Percentiles rank a stretch among this genome's conserved stretches.
Evolutionary conservation across 2,329 filamentous ascomycete genomes (phyloP).

Genomic region (Emmonsiellopsis sp.): DNA sequence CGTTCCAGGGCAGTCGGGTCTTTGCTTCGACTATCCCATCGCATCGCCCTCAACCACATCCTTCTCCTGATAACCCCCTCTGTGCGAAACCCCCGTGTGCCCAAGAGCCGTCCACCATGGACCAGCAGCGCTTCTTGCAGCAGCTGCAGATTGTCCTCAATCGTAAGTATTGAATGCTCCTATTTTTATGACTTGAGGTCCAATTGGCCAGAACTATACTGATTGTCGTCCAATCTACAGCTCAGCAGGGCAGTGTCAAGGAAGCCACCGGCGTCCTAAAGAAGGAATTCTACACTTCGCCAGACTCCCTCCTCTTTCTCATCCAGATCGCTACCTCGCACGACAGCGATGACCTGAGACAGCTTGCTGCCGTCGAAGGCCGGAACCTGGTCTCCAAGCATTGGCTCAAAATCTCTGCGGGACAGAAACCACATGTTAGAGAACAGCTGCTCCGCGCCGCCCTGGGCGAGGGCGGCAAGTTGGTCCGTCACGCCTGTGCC

Average conservation of each 20-base stretch:
- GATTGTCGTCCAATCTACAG: conserved; percentile 38
- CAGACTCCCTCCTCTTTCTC: conserved; percentile 74
- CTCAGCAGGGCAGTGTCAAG: conserved; percentile 84
- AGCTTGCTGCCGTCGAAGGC: conserved; percentile 86
- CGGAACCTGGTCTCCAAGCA: conserved; percentile 74
- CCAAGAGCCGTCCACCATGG: conserved; percentile 45
- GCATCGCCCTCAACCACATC: not conserved
- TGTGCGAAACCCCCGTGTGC: not conserved
- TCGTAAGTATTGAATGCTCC: conserved; percentile 50
- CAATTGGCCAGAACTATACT: conserved; percentile 1
- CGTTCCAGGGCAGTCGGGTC: not conserved
- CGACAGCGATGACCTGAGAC: conserved; percentile 61
- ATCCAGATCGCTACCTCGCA: conserved; percentile 82
- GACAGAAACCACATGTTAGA: conserved; percentile 72
- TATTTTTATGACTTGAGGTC: conserved; percentile 1
- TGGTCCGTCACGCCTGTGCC: conserved; percentile 77
- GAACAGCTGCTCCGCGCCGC: conserved; percentile 76
- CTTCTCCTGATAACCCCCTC: not conserved
- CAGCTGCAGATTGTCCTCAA: conserved; percentile 81
- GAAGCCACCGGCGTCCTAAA: conserved; percentile 81
- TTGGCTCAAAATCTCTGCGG: conserved; percentile 65
- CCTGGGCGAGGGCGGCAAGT: conserved; percentile 65
- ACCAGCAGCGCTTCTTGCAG: conserved; percentile 73
- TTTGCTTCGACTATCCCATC: not conserved
- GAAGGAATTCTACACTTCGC: conserved; percentile 84